Conservation (phyloP, 371 early-diverging fungal genomes). For the Funneliformis caledonium region DNA sequence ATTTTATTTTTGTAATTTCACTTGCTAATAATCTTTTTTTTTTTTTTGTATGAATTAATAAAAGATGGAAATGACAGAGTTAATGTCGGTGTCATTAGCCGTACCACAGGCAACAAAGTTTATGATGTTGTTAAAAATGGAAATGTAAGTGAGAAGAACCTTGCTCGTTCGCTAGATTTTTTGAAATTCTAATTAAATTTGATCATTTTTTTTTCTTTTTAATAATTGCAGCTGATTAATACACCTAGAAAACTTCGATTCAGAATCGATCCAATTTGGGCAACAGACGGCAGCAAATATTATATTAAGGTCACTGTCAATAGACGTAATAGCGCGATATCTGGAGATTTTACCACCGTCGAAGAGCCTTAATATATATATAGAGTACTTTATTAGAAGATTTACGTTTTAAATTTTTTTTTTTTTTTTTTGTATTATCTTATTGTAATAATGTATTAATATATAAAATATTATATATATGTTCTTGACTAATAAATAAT, state of each 20-base stretch:
- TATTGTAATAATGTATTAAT: too few relatives aligned
- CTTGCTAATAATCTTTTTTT: too few relatives aligned
- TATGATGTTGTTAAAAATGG: not conserved
- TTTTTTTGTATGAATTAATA: too few relatives aligned
- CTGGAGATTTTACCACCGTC: not conserved
- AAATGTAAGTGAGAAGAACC: not conserved
- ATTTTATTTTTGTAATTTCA: not conserved
- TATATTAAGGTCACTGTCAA: not conserved
- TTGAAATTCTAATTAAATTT: too few relatives aligned
- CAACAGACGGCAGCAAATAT: not conserved
- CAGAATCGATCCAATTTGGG: not conserved
- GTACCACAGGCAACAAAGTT: not conserved
- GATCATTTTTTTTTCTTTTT: too few relatives aligned
- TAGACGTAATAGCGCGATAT: not conserved
- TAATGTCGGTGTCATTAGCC: not conserved
- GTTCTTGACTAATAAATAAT: too few relatives aligned
- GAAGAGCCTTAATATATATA: not conserved
- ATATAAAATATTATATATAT: too few relatives aligned
- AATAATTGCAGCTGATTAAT: not conserved
- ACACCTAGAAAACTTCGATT: not conserved
- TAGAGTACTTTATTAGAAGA: too few relatives aligned
- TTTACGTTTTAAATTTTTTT: too few relatives aligned
- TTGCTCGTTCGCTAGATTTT: too few relatives aligned
- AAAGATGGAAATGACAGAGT: not conserved
- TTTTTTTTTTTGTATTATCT: too few relatives aligned